Conservation (phyloP, 2,329 filamentous ascomycete species). For the Aspergillus phoenicis region DNA sequence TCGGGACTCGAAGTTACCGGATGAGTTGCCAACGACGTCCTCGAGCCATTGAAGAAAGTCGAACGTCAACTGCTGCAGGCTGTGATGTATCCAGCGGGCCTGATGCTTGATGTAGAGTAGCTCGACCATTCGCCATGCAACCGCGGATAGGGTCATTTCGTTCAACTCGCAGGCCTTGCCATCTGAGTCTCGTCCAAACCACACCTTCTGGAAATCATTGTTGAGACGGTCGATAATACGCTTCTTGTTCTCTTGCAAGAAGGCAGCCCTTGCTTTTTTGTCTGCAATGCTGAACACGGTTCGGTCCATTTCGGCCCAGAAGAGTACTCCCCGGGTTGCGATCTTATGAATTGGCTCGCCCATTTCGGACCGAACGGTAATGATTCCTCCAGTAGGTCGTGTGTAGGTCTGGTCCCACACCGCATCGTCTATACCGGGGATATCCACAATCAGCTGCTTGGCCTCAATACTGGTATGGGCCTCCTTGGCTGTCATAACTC, state of each 20-base stretch:
- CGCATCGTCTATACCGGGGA: not conserved
- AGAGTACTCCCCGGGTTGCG: not conserved
- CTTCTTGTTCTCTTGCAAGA: not conserved
- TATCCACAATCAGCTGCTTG: not conserved
- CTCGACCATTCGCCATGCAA: not conserved
- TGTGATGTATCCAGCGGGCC: not conserved
- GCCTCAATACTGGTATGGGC: constrained; percentile 1
- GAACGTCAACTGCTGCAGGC: not conserved
- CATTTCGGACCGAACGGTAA: constrained; percentile 1
- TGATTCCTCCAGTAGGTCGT: not conserved
- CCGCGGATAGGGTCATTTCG: constrained; percentile 2
- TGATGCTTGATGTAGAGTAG: constrained; percentile 3
- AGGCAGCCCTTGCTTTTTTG: not conserved
- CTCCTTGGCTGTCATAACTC: constrained; percentile 2
- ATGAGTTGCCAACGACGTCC: not conserved
- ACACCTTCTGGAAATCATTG: constrained; percentile 1
- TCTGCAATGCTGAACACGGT: constrained; percentile 10
- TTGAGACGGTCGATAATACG: constrained; percentile 5
- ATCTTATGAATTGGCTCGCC: constrained; percentile 5
- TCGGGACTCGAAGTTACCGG: not conserved
- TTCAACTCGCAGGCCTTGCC: constrained; percentile 1
- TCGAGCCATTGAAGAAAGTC: constrained; percentile 4
- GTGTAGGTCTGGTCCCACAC: constrained; percentile 3
- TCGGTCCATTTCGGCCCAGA: constrained; percentile 8
- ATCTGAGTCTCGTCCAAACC: not conserved